These are phyloP conservation scores for Heterobasidion irregulare DNA, from an alignment of 1,284 basidiomycete genomes.

Conservation along the genomic window DNA sequence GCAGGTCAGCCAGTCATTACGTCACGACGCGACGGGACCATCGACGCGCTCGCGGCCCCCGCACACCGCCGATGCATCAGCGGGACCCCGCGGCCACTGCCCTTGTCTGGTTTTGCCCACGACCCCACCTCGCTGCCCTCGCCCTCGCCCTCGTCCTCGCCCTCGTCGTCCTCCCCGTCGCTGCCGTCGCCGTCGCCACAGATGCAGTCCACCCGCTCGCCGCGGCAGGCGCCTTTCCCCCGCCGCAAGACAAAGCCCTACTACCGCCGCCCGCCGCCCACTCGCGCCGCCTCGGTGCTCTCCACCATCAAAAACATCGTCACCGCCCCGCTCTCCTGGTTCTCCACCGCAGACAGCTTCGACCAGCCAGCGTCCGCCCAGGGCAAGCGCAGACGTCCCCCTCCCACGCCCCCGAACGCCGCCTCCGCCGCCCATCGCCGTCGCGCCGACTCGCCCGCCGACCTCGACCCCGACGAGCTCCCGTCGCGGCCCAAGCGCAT, in stretches of 20 bases:
- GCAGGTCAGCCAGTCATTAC: too few species aligned
- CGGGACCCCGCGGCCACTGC: too few species aligned
- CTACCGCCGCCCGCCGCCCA: conserved; percentile 6
- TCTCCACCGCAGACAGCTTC: conserved; percentile 22
- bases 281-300: conserved; percentile 10
- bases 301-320: conserved; percentile 49
- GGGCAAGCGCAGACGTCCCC: conserved; percentile 10
- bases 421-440: conserved; percentile 4
- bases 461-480: neutral
- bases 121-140: neutral
- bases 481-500: conserved; percentile 30
- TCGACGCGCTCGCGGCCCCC: neutral
- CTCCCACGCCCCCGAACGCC: neutral
- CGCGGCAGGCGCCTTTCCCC: neutral
- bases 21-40: too few species aligned
- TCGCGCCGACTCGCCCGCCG: conserved; percentile 19
- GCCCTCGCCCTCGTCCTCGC: neutral
- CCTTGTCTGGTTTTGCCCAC: neutral
- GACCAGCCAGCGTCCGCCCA: conserved; percentile 19
- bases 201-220: neutral
- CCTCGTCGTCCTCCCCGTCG: neutral
- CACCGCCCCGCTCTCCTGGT: conserved; percentile 55
- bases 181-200: neutral
- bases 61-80: neutral
- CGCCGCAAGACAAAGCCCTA: neutral